Evolutionary conservation across 805 yeast species (phyloP).

Genomic region (Lachancea dasiensis): DNA sequence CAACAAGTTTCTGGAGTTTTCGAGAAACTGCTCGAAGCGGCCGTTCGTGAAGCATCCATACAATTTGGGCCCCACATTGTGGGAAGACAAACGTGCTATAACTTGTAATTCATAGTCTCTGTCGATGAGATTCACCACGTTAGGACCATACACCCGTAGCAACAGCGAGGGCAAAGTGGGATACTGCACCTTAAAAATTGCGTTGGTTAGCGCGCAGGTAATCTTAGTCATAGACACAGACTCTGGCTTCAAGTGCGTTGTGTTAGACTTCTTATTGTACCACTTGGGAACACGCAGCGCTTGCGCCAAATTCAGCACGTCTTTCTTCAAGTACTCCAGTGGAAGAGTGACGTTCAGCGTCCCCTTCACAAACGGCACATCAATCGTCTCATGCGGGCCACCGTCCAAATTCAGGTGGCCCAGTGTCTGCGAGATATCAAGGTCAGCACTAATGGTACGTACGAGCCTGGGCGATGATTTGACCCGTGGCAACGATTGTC

Average conservation of each 20-base stretch:
- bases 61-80: conserved; percentile 81
- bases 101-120: conserved; percentile 72
- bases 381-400: conserved; percentile 21
- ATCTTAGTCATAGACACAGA: conserved; percentile 57
- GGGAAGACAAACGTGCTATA: conserved; percentile 64
- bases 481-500: conserved; percentile 23
- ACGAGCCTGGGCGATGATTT: conserved; percentile 28
- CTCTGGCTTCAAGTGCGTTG: conserved; percentile 33
- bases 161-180: conserved; percentile 57
- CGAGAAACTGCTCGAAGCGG: conserved; percentile 86
- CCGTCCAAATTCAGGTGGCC: conserved; percentile 4
- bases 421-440: conserved; percentile 10
- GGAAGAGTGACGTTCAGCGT: conserved; percentile 74
- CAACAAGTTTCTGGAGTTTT: conserved; percentile 72
- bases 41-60: conserved; percentile 91
- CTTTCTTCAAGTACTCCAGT: conserved; percentile 76
- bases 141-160: conserved; percentile 81
- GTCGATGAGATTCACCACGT: conserved; percentile 80
- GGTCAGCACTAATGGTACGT: conserved; percentile 26
- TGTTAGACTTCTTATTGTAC: conserved; percentile 44
- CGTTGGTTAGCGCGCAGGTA: conserved; percentile 90
- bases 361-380: conserved; percentile 47
- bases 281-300: conserved; percentile 69
- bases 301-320: conserved; percentile 59
- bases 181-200: conserved; percentile 72